Evolutionary conservation across 352 stramenopile genomes (phyloP), one percentile per base, ranked within the genome.

Genomic region (Globisporangium viniferum): DNA sequence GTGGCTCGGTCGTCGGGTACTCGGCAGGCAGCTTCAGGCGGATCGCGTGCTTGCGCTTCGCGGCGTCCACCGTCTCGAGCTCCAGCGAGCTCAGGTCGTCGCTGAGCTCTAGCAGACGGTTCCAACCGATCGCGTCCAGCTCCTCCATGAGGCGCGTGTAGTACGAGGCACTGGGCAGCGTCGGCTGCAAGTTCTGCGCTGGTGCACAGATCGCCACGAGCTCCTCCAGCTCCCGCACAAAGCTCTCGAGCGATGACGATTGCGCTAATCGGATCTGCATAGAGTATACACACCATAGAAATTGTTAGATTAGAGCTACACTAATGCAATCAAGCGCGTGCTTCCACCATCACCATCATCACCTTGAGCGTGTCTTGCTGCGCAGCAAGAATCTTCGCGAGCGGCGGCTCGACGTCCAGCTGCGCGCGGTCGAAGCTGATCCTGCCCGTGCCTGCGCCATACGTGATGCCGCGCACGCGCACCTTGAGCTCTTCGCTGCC

Each of bases 131-230:
- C 1, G 62, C 62, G 41, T 89, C 79, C 49, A 94, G 36, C 70
- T 94, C 84, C 3, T 63, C 77, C 74, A 92, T 77, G 20, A 94
- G 68, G 48, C 58, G 77, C 24, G 68, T 75, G 72, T 94, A 94
- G 71, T 89, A 91, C 14, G 60, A 57, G n/a, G 81, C 73, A 18
- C 71, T 72, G 7, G 81, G 84, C 18, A 92, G 73, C 44, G 71
- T 20, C 3, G 66, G 59, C 48, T 53, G 46, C 6, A 53, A 5
- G 0, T 33, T 41, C n/a, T 70, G 55, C 9, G 56, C 2, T 4
- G 74, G 67, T 20, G 69, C 71, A 22, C 71, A 86, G 49, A 93
- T 75, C 9, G 76, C 70, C 9, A 91, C 68, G 35, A 93, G 71
- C 64, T 93, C 83, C 39, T 91, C 68, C 15, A 93, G 66, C 60